A percentile compares a stretch with the other conserved stretches of the same genome.
Evolutionary conservation across 2,329 filamentous ascomycete genomes (phyloP).

Genomic region (Penicillium sp.): DNA sequence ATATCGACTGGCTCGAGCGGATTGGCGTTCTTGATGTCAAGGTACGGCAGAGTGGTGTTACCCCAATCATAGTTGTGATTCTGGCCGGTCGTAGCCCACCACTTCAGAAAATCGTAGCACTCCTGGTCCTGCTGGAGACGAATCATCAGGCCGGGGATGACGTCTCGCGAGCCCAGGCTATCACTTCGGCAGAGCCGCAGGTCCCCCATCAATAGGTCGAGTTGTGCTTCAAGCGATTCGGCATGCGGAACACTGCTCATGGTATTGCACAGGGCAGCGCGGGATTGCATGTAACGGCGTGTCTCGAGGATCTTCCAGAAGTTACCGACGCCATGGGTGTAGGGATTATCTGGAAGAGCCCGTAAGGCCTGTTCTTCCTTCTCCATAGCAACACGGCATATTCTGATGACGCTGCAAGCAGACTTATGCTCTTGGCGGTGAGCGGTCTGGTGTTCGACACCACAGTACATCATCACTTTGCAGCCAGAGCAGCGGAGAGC

Average conservation of each 20-base stretch:
- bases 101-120: slow-evolving; percentile 53
- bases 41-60: slow-evolving; percentile 35
- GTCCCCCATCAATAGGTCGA: slow-evolving; percentile 48
- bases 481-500: slow-evolving; percentile 42
- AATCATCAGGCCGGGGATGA: slow-evolving; percentile 47
- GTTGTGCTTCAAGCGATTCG: slow-evolving; percentile 38
- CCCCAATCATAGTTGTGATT: slow-evolving; percentile 29
- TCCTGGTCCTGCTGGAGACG: slow-evolving; percentile 53
- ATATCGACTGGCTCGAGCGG: slow-evolving; percentile 40
- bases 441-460: slow-evolving; percentile 44
- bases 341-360: slow-evolving; percentile 34
- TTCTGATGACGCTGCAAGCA: slow-evolving; percentile 20
- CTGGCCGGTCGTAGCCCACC: slow-evolving; percentile 37
- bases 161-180: slow-evolving; percentile 45
- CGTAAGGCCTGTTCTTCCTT: slow-evolving; percentile 40
- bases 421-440: slow-evolving; percentile 44
- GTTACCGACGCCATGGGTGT: slow-evolving; percentile 40
- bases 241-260: slow-evolving; percentile 37
- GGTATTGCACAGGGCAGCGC: slow-evolving; percentile 33
- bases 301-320: slow-evolving; percentile 49
- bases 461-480: slow-evolving; percentile 49
- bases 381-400: slow-evolving; percentile 31
- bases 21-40: slow-evolving; percentile 44
- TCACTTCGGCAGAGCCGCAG: slow-evolving; percentile 45
- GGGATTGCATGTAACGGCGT: slow-evolving; percentile 48